Percentiles rank a stretch among this genome's conserved stretches.
phyloP scores from a whole-genome alignment of 495 filamentous ascomycete species.

The Xylona heveae region DNA sequence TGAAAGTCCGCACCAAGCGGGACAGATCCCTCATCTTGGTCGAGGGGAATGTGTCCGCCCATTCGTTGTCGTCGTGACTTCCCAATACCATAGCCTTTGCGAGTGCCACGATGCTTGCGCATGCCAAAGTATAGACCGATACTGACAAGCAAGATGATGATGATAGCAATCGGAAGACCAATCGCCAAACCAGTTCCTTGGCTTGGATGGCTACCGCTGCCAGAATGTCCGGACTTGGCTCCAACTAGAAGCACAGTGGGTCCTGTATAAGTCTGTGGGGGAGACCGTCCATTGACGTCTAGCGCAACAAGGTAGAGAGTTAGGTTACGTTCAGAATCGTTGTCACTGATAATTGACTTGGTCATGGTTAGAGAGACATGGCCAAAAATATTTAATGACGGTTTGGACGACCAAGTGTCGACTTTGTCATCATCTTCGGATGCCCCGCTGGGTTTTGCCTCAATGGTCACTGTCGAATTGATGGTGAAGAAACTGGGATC shows the following conservation, averaged over 20 bases:
- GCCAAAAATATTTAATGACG: conserved; percentile 18
- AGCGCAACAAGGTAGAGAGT: conserved; percentile 8
- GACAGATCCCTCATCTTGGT: not conserved
- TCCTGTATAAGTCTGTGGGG: conserved; percentile 1
- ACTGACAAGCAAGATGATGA: conserved; percentile 2
- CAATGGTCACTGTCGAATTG: conserved; percentile 20
- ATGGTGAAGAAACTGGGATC: conserved; percentile 18
- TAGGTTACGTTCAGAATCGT: conserved; percentile 12
- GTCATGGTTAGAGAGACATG: conserved; percentile 18
- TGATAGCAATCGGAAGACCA: conserved; percentile 1
- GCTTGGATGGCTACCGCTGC: conserved; percentile 1
- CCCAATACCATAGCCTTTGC: conserved; percentile 3
- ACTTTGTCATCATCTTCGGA: conserved; percentile 9
- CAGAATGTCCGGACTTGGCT: conserved; percentile 1
- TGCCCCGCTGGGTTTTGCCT: conserved; percentile 15
- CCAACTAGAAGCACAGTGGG: too few relatives aligned
- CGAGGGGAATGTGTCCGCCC: not conserved
- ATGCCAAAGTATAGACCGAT: conserved; percentile 3
- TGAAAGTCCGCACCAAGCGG: not conserved
- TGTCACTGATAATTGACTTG: conserved; percentile 18
- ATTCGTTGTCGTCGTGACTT: conserved; percentile 4
- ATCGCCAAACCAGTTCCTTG: conserved; percentile 1
- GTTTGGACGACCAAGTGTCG: conserved; percentile 18
- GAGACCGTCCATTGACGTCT: conserved; percentile 1
- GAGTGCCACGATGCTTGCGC: not conserved